phyloP scores from a whole-genome alignment of 2,329 filamentous ascomycete genomes.

The Thermomyces lanuginosus region DNA sequence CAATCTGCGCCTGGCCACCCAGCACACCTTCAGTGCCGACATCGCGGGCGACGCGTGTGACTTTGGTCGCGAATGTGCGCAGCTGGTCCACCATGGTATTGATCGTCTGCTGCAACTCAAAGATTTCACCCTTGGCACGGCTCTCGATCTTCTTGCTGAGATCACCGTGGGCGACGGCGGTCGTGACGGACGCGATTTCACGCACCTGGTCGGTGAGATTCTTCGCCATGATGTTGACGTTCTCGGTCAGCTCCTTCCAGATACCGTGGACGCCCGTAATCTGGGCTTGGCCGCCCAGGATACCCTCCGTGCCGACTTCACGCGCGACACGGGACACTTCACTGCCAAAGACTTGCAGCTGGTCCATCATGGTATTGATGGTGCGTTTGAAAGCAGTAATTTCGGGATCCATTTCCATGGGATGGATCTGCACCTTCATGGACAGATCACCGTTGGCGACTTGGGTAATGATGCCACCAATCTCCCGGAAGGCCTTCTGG shows the following conservation, averaged over 20 bases:
- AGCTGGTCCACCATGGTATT: constrained; percentile 76
- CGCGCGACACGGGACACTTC: constrained; percentile 81
- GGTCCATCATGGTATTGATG: constrained; percentile 95
- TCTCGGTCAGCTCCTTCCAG: constrained; percentile 83
- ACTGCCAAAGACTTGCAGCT: constrained; percentile 79
- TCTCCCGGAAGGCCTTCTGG: constrained; percentile 90
- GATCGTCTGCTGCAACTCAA: constrained; percentile 63
- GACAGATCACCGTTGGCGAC: constrained; percentile 84
- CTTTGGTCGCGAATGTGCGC: constrained; percentile 62
- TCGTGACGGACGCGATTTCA: constrained; percentile 66
- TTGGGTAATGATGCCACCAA: constrained; percentile 91
- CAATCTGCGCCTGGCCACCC: constrained; percentile 62
- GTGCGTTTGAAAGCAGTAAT: constrained; percentile 89
- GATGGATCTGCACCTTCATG: constrained; percentile 83
- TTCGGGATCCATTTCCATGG: constrained; percentile 85
- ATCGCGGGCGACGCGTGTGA: constrained; percentile 61
- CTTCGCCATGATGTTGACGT: constrained; percentile 63
- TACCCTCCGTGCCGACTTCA: constrained; percentile 81
- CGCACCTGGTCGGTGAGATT: constrained; percentile 63
- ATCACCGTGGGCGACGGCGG: constrained; percentile 60
- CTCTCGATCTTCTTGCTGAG: constrained; percentile 63
- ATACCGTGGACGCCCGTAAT: constrained; percentile 81
- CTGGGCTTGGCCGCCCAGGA: constrained; percentile 74
- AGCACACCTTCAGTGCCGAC: constrained; percentile 66
- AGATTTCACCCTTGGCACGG: constrained; percentile 57